Conservation (phyloP, 1,284 basidiomycete species). For the Cutaneotrichosporon dermatis region DNA sequence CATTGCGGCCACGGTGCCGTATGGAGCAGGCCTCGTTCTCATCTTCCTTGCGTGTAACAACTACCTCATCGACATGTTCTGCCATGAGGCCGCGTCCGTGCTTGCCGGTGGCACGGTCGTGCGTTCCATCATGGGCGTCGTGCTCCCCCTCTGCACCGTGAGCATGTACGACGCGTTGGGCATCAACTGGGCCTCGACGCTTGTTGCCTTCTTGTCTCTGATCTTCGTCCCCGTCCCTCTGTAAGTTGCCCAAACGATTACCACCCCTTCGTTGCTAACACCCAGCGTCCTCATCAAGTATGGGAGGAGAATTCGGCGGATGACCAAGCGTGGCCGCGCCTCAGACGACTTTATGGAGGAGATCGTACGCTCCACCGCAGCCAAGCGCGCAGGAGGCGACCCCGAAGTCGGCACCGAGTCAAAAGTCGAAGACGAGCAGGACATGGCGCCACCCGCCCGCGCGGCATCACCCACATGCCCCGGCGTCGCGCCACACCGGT, state of each 20-base stretch:
- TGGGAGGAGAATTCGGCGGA: conserved; percentile 23
- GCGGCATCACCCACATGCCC: not conserved
- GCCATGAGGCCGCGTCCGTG: conserved; percentile 53
- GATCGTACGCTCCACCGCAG: not conserved
- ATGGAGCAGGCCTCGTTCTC: conserved; percentile 51
- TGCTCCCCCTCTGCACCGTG: conserved; percentile 57
- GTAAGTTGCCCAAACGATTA: not conserved
- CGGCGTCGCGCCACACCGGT: not conserved
- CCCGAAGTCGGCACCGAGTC: not conserved
- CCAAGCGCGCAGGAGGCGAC: not conserved
- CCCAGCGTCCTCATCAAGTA: conserved; percentile 22
- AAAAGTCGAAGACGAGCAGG: not conserved
- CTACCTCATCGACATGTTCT: conserved; percentile 52
- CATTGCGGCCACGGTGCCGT: conserved; percentile 57
- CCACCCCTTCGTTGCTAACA: not conserved
- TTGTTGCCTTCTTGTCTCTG: conserved; percentile 33
- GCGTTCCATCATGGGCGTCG: conserved; percentile 58
- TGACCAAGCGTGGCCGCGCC: conserved; percentile 23
- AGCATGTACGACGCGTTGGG: conserved; percentile 58
- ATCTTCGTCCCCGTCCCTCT: conserved; percentile 18
- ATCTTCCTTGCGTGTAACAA: conserved; percentile 26
- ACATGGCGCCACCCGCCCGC: not conserved
- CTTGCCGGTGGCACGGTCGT: conserved; percentile 64
- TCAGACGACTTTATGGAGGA: conserved; percentile 12
- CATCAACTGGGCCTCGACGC: conserved; percentile 55